Percentiles rank a stretch among this genome's conserved stretches.
These are phyloP conservation scores for Skeletonema tropicum DNA, from an alignment of 108 stramenopile species.

Conservation along the genomic window DNA sequence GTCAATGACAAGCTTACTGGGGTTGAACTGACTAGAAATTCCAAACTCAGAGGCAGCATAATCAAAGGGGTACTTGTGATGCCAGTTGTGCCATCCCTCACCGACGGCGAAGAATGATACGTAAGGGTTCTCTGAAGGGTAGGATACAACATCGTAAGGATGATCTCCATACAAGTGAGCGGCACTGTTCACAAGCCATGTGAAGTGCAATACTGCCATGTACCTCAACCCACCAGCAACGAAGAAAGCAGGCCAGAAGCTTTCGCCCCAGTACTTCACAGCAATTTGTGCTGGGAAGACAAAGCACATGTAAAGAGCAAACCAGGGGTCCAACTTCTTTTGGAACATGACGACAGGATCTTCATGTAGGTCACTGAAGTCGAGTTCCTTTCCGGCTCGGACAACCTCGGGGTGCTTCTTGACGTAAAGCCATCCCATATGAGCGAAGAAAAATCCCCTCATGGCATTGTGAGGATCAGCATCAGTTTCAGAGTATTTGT, in stretches of 20 bases:
- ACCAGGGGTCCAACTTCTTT: constrained; percentile 96
- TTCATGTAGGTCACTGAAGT: constrained; percentile 91
- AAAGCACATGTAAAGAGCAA: constrained; percentile 98
- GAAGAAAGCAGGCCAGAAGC: constrained; percentile 97
- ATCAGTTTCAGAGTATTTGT: constrained; percentile 98
- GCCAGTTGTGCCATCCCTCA: constrained; percentile 99
- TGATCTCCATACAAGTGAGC: constrained; percentile 99
- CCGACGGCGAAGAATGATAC: constrained; percentile 95
- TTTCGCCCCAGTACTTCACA: constrained; percentile 90
- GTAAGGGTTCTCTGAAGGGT: constrained; percentile 97
- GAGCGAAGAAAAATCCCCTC: constrained; percentile 99
- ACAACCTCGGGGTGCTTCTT: constrained; percentile 97
- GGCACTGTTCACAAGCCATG: constrained; percentile 98
- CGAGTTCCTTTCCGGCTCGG: constrained; percentile 92
- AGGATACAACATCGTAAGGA: constrained; percentile 94
- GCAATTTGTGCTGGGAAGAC: constrained; percentile 96
- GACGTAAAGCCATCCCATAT: constrained; percentile 99
- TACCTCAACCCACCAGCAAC: constrained; percentile 96
- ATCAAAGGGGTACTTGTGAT: constrained; percentile 99
- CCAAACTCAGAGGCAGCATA: constrained; percentile 98
- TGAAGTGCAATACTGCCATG: constrained; percentile 94
- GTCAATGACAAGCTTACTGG: constrained; percentile 96
- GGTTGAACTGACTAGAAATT: constrained; percentile 96
- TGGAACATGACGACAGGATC: constrained; percentile 95
- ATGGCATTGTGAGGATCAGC: constrained; percentile 99